Base-by-base conservation (phyloP, 1,284 basidiomycete genomes). In the Boletus nobilissimus region DNA sequence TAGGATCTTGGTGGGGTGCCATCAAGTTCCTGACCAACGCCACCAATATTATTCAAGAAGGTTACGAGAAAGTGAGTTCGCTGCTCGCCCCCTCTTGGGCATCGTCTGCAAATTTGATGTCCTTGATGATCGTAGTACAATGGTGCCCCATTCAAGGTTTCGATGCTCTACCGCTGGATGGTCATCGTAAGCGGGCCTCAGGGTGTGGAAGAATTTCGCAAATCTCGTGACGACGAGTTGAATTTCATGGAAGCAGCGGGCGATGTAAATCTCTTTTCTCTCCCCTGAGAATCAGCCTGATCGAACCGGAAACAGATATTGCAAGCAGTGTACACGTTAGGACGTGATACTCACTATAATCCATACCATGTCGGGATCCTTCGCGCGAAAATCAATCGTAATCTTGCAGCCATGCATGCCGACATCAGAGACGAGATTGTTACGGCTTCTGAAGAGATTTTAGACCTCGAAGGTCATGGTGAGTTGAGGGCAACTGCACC, bases 141-240 rank as follows among this genome's bases (percentile, higher is more conserved):
- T 13, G 83, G 84, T 14, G 76, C 78, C 0, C 80, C 85, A 10
- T 91, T 90, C 85, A 90, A 90, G 76, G 78, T 91, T 6, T 82
- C 89, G 0, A 81, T 83, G 0, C 66, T 87, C 11, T 81, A 84
- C 32, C 78, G 80, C 67, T 91, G 90, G 90, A 76, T 87, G 2
- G 85, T 91, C 10, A 60, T 91, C 29, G 76, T 89, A 3, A 86
- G 82, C 43, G 86, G 85, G 16, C 83, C 80, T 1, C 81, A 86
- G 36, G 78, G 86, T 34, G 81, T 89, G 11, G 87, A 90, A 11
- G 90, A 91, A 39, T 64, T 91, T 19, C 83, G 86, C 11, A 87
- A 82, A 46, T 86, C 86, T 8, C 83, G 85, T 0, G 88, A 89
- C 36, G 86, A 88, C 48, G 78, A 80, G 40, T 19, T 79, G 11